Evolutionary conservation across 1,284 basidiomycete species (phyloP).

Genomic region (Papiliotrema nemorosa): DNA sequence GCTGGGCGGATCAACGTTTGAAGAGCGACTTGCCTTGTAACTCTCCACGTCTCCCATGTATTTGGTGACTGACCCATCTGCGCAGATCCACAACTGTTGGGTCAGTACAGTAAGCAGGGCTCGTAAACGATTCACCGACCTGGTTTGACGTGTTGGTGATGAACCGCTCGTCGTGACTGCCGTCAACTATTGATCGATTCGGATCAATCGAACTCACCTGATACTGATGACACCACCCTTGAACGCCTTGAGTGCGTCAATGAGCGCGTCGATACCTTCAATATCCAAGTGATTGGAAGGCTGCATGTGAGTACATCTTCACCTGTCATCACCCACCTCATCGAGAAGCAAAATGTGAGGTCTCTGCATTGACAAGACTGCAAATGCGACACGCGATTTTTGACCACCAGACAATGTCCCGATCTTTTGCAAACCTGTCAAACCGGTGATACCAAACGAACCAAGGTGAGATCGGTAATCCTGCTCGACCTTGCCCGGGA

Average conservation of each 20-base stretch:
- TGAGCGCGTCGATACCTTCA: conserved; percentile 94
- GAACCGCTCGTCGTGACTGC: conserved; percentile 79
- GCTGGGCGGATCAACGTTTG: neutral
- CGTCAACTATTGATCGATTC: conserved; percentile 54
- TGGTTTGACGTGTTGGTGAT: conserved; percentile 63
- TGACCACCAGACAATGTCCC: conserved; percentile 73
- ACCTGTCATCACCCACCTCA: conserved; percentile 57
- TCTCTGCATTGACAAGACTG: conserved; percentile 79
- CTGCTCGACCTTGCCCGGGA: conserved; percentile 93
- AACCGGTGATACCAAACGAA: conserved; percentile 97
- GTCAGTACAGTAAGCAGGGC: neutral
- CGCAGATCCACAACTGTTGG: conserved; percentile 64
- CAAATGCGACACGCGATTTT: conserved; percentile 94
- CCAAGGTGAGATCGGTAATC: conserved; percentile 93
- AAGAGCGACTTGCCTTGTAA: conserved; percentile 62
- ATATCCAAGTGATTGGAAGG: conserved; percentile 98
- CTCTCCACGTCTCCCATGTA: conserved; percentile 86
- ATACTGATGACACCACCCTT: conserved; percentile 73
- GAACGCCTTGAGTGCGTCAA: conserved; percentile 80
- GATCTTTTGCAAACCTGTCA: conserved; percentile 68
- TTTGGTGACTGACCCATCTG: conserved; percentile 74
- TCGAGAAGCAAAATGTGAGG: conserved; percentile 87
- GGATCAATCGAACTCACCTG: conserved; percentile 33
- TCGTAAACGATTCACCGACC: conserved; percentile 10
- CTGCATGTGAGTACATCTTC: conserved; percentile 48